These are phyloP conservation scores for Saccharomyces hybrid DNA, from an alignment of 1,139 yeast genomes.

Conservation along the genomic window DNA sequence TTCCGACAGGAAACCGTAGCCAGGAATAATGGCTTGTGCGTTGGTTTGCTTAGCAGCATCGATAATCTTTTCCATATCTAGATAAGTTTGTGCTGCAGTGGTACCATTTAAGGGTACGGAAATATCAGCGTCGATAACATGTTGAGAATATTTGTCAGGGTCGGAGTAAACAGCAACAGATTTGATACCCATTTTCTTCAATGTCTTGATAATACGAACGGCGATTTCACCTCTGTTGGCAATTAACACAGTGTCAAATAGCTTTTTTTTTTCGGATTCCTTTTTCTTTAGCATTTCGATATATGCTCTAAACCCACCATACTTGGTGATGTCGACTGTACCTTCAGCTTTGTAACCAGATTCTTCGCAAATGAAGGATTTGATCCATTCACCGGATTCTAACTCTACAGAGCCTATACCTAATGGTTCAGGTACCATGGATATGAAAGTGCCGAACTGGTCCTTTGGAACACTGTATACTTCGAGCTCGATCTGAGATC, in stretches of 20 bases:
- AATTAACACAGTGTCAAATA: slow-evolving; percentile 76
- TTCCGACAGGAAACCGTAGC: slow-evolving; percentile 93
- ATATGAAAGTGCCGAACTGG: slow-evolving; percentile 69
- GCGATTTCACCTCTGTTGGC: slow-evolving; percentile 99
- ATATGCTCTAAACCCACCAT: slow-evolving; percentile 83
- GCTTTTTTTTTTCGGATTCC: slow-evolving; percentile 35
- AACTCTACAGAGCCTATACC: slow-evolving; percentile 91
- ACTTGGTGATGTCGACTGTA: slow-evolving; percentile 67
- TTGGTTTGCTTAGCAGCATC: slow-evolving; percentile 75
- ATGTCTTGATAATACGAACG: slow-evolving; percentile 81
- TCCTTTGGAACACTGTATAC: slow-evolving; percentile 74
- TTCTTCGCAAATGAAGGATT: slow-evolving; percentile 92
- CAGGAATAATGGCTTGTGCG: slow-evolving; percentile 92
- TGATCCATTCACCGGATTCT: slow-evolving; percentile 70
- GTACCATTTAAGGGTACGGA: slow-evolving; percentile 72
- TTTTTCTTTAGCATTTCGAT: slow-evolving; percentile 35
- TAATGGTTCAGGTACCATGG: slow-evolving; percentile 87
- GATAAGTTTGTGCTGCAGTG: slow-evolving; percentile 85
- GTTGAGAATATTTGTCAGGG: slow-evolving; percentile 81
- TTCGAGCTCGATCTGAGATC: slow-evolving; percentile 63
- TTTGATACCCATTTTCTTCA: slow-evolving; percentile 67
- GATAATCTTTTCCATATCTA: slow-evolving; percentile 75
- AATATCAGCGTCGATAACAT: slow-evolving; percentile 73
- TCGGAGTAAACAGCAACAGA: slow-evolving; percentile 87
- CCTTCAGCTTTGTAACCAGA: slow-evolving; percentile 65